A percentile compares a stretch with the other conserved stretches of the same genome.
Evolutionary conservation across 2,329 filamentous ascomycete genomes (phyloP).

Genomic region (Fusarium metavorans): DNA sequence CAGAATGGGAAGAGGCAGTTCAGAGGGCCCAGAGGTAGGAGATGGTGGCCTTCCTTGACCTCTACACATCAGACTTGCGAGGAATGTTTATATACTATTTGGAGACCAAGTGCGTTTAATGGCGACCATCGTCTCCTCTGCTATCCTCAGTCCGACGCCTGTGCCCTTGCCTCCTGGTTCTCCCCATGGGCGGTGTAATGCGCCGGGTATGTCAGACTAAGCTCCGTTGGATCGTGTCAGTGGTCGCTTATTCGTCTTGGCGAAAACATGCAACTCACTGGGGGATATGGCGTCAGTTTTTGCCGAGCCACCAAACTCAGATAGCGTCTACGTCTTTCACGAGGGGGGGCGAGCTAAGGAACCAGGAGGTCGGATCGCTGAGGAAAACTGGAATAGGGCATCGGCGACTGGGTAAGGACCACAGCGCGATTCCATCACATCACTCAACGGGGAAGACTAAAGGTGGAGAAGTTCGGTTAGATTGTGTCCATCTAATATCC

Average conservation of each 20-base stretch:
- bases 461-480: neutral
- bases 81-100: neutral
- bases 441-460: neutral
- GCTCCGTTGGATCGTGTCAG: neutral
- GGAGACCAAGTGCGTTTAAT: neutral
- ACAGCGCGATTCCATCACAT: neutral
- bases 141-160: neutral
- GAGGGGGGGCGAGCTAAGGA: too few species aligned
- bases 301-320: neutral
- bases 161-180: neutral
- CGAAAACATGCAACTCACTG: neutral
- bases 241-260: neutral
- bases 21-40: neutral
- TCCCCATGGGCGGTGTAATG: neutral
- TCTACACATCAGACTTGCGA: neutral
- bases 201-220: neutral
- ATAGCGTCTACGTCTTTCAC: too few species aligned
- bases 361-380: too few species aligned
- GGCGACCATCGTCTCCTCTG: neutral
- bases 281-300: neutral
- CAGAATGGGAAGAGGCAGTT: neutral
- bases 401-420: neutral
- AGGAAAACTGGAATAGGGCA: neutral
- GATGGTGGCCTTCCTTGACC: neutral
- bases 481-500: neutral